Percentiles rank a stretch among this genome's conserved stretches.
These are phyloP conservation scores for Phyllosticta citriasiana DNA, from an alignment of 2,329 filamentous ascomycete species.

Conservation along the genomic window DNA sequence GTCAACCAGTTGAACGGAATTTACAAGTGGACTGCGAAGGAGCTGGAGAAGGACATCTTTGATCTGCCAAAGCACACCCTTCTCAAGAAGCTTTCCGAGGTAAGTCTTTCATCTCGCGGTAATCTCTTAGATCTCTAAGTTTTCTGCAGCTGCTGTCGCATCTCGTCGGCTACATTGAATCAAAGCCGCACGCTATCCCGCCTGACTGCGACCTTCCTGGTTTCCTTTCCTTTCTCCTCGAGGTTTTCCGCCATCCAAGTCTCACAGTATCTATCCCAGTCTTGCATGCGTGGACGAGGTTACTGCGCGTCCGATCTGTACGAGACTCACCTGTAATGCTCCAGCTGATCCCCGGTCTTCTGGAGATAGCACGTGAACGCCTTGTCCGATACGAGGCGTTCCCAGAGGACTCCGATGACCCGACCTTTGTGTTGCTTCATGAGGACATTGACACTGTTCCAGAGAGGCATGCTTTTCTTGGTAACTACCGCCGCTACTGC, in stretches of 20 bases:
- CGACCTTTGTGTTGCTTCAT: slow-evolving; percentile 70
- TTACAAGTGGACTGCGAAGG: slow-evolving; percentile 84
- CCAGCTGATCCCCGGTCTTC: slow-evolving; percentile 59
- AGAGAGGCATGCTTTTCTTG: slow-evolving; percentile 87
- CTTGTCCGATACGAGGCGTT: slow-evolving; percentile 81
- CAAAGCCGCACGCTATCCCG: slow-evolving; percentile 60
- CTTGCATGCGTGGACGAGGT: slow-evolving; percentile 77
- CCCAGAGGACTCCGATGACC: slow-evolving; percentile 70
- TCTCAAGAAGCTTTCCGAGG: slow-evolving; percentile 13
- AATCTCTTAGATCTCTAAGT: neutral
- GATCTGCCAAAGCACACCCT: too few species aligned
- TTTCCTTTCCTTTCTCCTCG: slow-evolving; percentile 70
- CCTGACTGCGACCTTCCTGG: slow-evolving; percentile 56
- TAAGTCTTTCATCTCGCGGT: neutral
- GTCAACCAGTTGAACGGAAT: slow-evolving; percentile 63
- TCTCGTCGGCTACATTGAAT: slow-evolving; percentile 73
- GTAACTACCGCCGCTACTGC: slow-evolving; percentile 90
- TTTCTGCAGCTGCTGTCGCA: slow-evolving; percentile 64
- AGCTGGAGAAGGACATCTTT: slow-evolving; percentile 68
- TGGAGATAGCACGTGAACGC: slow-evolving; percentile 74
- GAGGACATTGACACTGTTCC: slow-evolving; percentile 94
- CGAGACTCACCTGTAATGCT: slow-evolving; percentile 52
- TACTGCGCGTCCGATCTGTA: slow-evolving; percentile 64
- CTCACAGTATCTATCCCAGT: slow-evolving; percentile 89
- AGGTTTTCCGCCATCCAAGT: slow-evolving; percentile 74